Evolutionary conservation across 2,329 filamentous ascomycete genomes (phyloP).

Genomic region (Penicillium corylophilum): DNA sequence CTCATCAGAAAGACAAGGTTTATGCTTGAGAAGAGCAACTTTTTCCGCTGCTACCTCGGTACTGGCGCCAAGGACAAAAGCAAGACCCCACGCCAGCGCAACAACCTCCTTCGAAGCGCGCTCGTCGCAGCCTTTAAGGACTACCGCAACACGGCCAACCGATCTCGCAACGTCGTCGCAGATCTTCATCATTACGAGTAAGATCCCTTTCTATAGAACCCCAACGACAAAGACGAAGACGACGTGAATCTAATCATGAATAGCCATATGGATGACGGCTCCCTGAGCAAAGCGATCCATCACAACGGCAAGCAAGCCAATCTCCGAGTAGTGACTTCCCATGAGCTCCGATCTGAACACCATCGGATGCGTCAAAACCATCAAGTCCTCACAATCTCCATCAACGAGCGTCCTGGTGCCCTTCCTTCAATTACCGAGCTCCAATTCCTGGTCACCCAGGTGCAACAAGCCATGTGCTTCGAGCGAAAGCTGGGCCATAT

Average conservation of each 20-base stretch:
- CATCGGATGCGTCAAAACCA: not conserved
- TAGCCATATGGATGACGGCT: not conserved
- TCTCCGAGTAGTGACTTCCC: not conserved
- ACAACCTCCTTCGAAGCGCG: not conserved
- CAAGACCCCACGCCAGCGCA: not conserved
- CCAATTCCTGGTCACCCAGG: not conserved
- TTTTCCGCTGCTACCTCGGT: not conserved
- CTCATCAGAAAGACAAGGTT: not conserved
- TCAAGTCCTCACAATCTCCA: not conserved
- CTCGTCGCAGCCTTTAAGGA: not conserved
- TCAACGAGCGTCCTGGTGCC: not conserved
- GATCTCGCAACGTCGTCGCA: not conserved
- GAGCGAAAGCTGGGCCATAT: not conserved
- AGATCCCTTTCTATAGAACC: not conserved
- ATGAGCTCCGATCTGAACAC: not conserved
- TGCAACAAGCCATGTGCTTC: not conserved
- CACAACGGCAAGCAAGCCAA: not conserved
- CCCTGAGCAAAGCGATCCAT: not conserved
- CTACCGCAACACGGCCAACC: not conserved
- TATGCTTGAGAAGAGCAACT: not conserved
- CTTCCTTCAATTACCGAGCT: constrained; percentile 1
- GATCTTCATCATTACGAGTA: not conserved
- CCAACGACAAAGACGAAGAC: not conserved
- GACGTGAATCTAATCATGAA: not conserved
- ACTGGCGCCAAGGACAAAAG: not conserved